These are phyloP conservation scores for Neurospora sp. DNA, from an alignment of 495 filamentous ascomycete species.

Conservation along the genomic window DNA sequence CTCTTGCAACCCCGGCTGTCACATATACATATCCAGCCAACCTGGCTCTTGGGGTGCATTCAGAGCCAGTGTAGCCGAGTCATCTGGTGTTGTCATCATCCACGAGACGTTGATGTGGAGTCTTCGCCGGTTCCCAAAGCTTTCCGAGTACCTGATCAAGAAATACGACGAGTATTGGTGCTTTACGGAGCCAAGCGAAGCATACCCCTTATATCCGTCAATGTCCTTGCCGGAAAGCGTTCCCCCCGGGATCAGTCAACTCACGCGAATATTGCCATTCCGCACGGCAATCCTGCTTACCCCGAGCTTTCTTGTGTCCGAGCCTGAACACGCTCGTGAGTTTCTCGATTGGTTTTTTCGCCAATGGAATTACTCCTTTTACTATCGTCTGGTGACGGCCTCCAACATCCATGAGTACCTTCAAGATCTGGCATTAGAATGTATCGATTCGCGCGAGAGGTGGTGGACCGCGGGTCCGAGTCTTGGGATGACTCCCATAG, in stretches of 20 bases:
- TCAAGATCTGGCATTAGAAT: conserved; percentile 28
- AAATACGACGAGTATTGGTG: conserved; percentile 22
- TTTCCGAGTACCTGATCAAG: conserved; percentile 7
- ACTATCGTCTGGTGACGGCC: conserved; percentile 23
- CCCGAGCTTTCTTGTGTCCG: conserved; percentile 48
- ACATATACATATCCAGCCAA: conserved; percentile 13
- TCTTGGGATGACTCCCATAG: background rate
- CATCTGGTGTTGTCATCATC: conserved; percentile 22
- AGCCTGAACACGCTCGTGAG: conserved; percentile 37
- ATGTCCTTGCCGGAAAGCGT: background rate
- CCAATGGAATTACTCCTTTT: conserved; percentile 6
- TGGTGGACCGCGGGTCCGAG: conserved; percentile 2
- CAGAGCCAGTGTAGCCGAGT: background rate
- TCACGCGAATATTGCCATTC: conserved; percentile 47
- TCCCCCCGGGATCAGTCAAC: conserved; percentile 16
- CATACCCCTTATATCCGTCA: conserved; percentile 15
- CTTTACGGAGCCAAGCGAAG: conserved; percentile 17
- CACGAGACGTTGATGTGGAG: conserved; percentile 22
- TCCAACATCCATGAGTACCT: conserved; percentile 35
- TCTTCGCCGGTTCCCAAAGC: conserved; percentile 18
- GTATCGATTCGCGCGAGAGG: conserved; percentile 21
- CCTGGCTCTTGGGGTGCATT: conserved; percentile 24
- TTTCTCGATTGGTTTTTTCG: conserved; percentile 49
- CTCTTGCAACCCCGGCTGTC: conserved; percentile 14
- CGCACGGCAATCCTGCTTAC: conserved; percentile 52